These are phyloP conservation scores for Monilinia fructigena DNA, from an alignment of 2,329 filamentous ascomycete genomes.

Conservation along the genomic window DNA sequence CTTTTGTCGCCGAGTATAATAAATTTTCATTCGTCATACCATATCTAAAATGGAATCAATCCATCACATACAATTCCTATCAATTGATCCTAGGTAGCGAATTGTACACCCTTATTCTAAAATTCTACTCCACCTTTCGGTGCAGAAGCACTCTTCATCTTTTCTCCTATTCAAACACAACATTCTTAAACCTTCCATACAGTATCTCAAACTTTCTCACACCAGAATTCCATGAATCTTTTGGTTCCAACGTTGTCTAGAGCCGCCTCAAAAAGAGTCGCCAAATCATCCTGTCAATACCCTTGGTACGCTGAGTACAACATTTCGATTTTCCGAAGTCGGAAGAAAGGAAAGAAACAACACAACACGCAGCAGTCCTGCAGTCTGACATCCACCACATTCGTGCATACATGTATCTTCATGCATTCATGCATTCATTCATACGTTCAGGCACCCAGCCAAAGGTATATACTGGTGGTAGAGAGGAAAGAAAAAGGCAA, in stretches of 20 bases:
- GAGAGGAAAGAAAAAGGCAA: background rate
- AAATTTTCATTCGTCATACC: background rate
- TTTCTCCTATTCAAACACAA: background rate
- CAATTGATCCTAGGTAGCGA: conserved; percentile 3
- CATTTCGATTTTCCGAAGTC: conserved; percentile 14
- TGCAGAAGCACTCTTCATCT: too few species aligned
- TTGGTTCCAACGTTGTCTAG: background rate
- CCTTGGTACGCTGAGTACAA: conserved; percentile 9
- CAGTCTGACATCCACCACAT: conserved; percentile 19
- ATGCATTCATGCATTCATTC: background rate
- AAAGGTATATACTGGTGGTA: too few species aligned
- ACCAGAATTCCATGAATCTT: background rate
- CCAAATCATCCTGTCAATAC: background rate
- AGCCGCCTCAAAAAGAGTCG: background rate
- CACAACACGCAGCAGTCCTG: conserved; percentile 9
- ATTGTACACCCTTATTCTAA: background rate
- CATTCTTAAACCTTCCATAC: background rate
- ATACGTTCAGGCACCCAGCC: too few species aligned
- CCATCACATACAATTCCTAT: background rate
- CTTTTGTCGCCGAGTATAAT: background rate
- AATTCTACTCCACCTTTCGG: background rate
- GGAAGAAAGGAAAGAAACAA: conserved; percentile 18
- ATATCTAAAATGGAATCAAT: background rate
- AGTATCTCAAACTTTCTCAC: background rate
- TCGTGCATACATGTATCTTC: background rate